These are phyloP conservation scores for Jamesozyma lodderae DNA, from an alignment of 805 yeast species.

Conservation along the genomic window DNA sequence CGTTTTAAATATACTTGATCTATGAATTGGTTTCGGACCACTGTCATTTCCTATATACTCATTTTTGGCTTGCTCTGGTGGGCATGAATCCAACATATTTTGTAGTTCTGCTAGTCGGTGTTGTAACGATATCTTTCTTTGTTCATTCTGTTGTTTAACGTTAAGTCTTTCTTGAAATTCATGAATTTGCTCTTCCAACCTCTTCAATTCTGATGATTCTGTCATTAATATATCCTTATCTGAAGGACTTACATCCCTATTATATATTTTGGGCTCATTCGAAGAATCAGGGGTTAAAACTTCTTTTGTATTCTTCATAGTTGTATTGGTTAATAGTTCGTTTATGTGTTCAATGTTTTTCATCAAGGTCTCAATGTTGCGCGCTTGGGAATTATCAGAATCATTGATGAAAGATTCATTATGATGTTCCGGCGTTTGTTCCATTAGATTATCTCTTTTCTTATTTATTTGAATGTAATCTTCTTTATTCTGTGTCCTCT, in stretches of 20 bases:
- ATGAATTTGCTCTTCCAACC: slow-evolving; percentile 29
- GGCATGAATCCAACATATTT: slow-evolving; percentile 16
- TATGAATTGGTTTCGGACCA: slow-evolving; percentile 2
- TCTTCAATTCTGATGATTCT: slow-evolving; percentile 30
- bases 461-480: slow-evolving; percentile 22
- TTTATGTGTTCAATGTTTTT: slow-evolving; percentile 2
- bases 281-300: neutral
- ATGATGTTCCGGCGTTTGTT: neutral
- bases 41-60: neutral
- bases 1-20: slow-evolving; percentile 2
- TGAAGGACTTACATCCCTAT: slow-evolving; percentile 7
- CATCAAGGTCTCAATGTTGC: slow-evolving; percentile 1
- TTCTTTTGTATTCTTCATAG: neutral
- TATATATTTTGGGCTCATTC: neutral
- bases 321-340: neutral
- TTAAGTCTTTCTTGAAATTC: slow-evolving; percentile 26
- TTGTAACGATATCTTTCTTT: slow-evolving; percentile 29
- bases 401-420: neutral
- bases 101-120: slow-evolving; percentile 24
- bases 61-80: neutral
- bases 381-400: neutral
- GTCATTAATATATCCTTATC: slow-evolving; percentile 30
- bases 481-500: slow-evolving; percentile 7
- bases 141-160: slow-evolving; percentile 30
- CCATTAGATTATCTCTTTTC: slow-evolving; percentile 7